Percentiles rank a stretch among this genome's conserved stretches.
Evolutionary conservation across 2,329 filamentous ascomycete genomes (phyloP).

Genomic region (Penicillium oxalicum): DNA sequence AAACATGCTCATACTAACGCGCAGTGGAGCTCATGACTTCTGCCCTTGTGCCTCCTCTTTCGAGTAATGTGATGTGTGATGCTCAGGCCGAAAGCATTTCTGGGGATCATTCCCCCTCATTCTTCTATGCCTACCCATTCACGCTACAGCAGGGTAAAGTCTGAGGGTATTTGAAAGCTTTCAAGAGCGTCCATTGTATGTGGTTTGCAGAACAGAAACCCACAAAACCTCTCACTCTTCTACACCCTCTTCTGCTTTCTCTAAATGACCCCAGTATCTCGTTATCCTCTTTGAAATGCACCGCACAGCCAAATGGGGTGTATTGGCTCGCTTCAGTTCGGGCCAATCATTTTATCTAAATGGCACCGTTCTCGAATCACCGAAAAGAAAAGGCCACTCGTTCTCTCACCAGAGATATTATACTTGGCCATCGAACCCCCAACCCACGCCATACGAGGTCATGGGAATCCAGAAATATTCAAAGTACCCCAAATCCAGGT

Average conservation of each 20-base stretch:
- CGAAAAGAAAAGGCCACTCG: background rate
- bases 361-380: background rate
- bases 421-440: conserved; percentile 1
- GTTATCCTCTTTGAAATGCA: background rate
- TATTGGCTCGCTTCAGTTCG: background rate
- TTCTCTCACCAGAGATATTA: background rate
- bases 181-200: background rate
- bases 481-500: conserved; percentile 1
- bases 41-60: background rate
- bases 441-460: conserved; percentile 3
- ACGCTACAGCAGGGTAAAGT: background rate
- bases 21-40: background rate
- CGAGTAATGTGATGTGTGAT: background rate
- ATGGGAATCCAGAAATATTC: background rate
- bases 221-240: background rate
- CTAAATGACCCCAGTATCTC: background rate
- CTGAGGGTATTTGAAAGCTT: background rate
- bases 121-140: background rate
- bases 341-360: background rate
- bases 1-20: background rate
- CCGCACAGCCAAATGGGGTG: background rate
- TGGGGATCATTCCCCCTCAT: background rate
- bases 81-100: background rate
- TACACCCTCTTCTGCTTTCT: background rate
- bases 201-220: background rate